A percentile compares a stretch with the other conserved stretches of the same genome.
Evolutionary conservation across 257 asterid species (phyloP).

Genomic region (Nicotiana otophora): DNA sequence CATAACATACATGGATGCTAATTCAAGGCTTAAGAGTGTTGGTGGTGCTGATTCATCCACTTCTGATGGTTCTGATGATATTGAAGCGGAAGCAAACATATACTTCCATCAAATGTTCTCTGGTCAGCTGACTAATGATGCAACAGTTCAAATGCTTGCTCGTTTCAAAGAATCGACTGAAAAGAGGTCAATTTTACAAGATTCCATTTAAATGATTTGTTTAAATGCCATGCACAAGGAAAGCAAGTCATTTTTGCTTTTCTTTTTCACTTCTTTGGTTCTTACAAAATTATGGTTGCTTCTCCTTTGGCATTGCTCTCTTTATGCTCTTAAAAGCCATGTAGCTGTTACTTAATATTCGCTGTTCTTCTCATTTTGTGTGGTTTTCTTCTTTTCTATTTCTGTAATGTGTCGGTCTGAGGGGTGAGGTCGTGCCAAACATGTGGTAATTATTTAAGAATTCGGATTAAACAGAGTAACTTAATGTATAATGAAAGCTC

Average conservation of each 20-base stretch:
- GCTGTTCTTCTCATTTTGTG: background rate
- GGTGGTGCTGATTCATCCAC: slow-evolving; percentile 46
- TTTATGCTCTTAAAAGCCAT: slow-evolving; percentile 1
- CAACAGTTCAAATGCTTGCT: slow-evolving; percentile 76
- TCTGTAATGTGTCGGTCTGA: too few relatives aligned
- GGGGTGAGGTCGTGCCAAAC: too few relatives aligned
- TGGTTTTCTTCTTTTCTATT: too few relatives aligned
- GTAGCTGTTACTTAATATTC: background rate
- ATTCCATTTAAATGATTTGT: background rate
- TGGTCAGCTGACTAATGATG: slow-evolving; percentile 62
- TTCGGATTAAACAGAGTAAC: too few relatives aligned
- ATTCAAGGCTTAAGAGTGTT: slow-evolving; percentile 44
- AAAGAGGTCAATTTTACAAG: slow-evolving; percentile 40
- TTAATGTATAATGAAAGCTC: background rate
- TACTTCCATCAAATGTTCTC: slow-evolving; percentile 92
- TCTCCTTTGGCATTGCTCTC: background rate
- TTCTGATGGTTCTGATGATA: slow-evolving; percentile 64
- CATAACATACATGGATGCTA: slow-evolving; percentile 43
- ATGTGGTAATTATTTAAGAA: too few relatives aligned
- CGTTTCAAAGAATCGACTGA: slow-evolving; percentile 77
- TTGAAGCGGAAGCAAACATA: slow-evolving; percentile 75
- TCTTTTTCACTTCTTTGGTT: background rate
- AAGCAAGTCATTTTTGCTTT: background rate
- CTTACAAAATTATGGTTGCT: background rate
- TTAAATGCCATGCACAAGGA: background rate